Conservation (phyloP, 140 eudicot genomes). For the Bidens hawaiensis region DNA sequence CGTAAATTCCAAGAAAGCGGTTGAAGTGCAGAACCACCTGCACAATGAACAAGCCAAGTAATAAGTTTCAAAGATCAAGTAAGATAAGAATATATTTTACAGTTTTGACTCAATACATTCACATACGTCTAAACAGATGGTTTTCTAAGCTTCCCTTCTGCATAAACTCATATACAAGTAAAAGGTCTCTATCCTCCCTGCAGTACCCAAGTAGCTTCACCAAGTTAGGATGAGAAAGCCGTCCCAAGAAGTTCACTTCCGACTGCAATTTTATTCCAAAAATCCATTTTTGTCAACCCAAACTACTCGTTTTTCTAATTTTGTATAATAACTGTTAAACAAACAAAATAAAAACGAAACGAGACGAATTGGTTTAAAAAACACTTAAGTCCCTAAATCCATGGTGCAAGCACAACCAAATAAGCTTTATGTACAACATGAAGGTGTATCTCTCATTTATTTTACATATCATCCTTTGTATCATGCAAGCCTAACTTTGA, state of each 20-base stretch:
- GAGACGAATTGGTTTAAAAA: not conserved
- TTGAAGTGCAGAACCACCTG: slow-evolving; percentile 49
- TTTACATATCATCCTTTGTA: no score
- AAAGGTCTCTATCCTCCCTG: slow-evolving; percentile 68
- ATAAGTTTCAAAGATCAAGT: slow-evolving; percentile 10
- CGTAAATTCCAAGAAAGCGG: slow-evolving; percentile 69
- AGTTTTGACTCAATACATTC: no score
- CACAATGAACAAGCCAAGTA: slow-evolving; percentile 24
- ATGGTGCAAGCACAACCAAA: not conserved
- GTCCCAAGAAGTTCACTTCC: slow-evolving; percentile 84
- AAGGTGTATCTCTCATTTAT: not conserved
- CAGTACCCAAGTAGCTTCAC: slow-evolving; percentile 88
- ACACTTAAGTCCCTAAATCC: not conserved
- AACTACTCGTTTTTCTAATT: not conserved
- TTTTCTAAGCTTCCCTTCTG: slow-evolving; percentile 86
- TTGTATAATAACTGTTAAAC: not conserved
- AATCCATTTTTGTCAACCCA: not conserved
- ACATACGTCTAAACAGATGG: slow-evolving; percentile 86
- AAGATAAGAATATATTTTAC: not conserved
- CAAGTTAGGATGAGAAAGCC: slow-evolving; percentile 83
- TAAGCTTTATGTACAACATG: not conserved
- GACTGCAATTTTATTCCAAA: slow-evolving; percentile 46
- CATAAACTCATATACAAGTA: slow-evolving; percentile 84
- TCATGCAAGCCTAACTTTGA: no score
- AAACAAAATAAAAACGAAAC: not conserved